These are phyloP conservation scores for Dactylellina leptospora DNA, from an alignment of 2,329 filamentous ascomycete species.

Conservation along the genomic window DNA sequence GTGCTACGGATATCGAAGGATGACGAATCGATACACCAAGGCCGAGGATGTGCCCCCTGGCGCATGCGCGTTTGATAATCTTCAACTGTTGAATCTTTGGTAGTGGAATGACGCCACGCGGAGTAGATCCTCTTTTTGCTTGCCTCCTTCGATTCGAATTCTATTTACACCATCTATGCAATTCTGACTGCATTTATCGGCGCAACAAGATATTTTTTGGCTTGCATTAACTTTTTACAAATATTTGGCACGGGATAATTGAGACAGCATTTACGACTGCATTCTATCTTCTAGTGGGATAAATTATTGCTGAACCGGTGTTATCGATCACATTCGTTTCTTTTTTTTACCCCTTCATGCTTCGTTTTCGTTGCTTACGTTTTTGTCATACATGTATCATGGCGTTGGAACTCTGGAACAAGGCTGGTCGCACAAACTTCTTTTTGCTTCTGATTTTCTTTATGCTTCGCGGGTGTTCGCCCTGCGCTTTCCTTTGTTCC, in stretches of 20 bases:
- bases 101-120: background rate
- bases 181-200: slow-evolving; percentile 26
- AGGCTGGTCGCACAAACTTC: slow-evolving; percentile 26
- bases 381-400: slow-evolving; percentile 21
- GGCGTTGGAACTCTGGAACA: slow-evolving; percentile 21
- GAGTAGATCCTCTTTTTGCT: no score
- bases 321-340: slow-evolving; percentile 11
- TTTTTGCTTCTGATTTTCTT: slow-evolving; percentile 3
- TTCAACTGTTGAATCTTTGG: background rate
- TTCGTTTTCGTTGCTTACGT: background rate
- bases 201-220: slow-evolving; percentile 2
- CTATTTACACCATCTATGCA: slow-evolving; percentile 31
- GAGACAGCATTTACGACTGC: slow-evolving; percentile 1
- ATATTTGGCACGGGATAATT: background rate
- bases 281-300: background rate
- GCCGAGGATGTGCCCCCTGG: slow-evolving; percentile 49
- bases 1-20: slow-evolving; percentile 31
- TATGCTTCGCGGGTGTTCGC: background rate
- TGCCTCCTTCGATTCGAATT: slow-evolving; percentile 6
- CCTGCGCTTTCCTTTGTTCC: background rate
- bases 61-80: slow-evolving; percentile 19
- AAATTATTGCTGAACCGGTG: background rate
- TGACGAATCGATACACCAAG: slow-evolving; percentile 47
- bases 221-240: background rate
- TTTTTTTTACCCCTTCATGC: background rate